Conservation (phyloP, 805 yeast genomes). For the Metschnikowia drakensbergensis region DNA sequence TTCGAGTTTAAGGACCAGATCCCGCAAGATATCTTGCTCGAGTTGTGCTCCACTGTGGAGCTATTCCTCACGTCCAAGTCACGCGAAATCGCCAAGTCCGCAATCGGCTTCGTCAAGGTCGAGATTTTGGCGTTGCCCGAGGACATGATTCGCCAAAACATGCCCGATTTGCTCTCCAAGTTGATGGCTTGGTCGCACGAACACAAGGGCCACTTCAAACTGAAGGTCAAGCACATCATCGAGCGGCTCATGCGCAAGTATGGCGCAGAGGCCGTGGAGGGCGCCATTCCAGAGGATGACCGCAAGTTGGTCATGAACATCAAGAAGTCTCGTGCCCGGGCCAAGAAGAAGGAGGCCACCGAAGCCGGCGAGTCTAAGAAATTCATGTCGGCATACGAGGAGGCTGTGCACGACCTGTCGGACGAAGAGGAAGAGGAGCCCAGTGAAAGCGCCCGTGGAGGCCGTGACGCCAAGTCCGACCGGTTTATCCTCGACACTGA, state of each 20-base stretch:
- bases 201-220: conserved; percentile 91
- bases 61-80: conserved; percentile 85
- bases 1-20: conserved; percentile 77
- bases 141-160: conserved; percentile 63
- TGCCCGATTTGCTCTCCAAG: conserved; percentile 62
- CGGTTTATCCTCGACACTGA: conserved; percentile 78
- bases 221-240: conserved; percentile 86
- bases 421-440: conserved; percentile 53
- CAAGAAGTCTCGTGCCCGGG: conserved; percentile 79
- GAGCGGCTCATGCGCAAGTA: conserved; percentile 88
- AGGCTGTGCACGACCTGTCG: conserved; percentile 70
- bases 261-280: conserved; percentile 82
- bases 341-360: conserved; percentile 62
- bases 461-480: conserved; percentile 32
- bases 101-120: conserved; percentile 91
- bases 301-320: conserved; percentile 78
- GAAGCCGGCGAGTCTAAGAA: conserved; percentile 45
- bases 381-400: conserved; percentile 86
- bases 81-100: conserved; percentile 89
- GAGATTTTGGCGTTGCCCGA: conserved; percentile 79
- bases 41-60: conserved; percentile 82
- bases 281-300: conserved; percentile 87
- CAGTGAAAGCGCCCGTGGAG: too few relatives aligned
- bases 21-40: conserved; percentile 57
- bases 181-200: conserved; percentile 92